phyloP scores from a whole-genome alignment of 2,329 filamentous ascomycete genomes.

The Xylaria sp. region DNA sequence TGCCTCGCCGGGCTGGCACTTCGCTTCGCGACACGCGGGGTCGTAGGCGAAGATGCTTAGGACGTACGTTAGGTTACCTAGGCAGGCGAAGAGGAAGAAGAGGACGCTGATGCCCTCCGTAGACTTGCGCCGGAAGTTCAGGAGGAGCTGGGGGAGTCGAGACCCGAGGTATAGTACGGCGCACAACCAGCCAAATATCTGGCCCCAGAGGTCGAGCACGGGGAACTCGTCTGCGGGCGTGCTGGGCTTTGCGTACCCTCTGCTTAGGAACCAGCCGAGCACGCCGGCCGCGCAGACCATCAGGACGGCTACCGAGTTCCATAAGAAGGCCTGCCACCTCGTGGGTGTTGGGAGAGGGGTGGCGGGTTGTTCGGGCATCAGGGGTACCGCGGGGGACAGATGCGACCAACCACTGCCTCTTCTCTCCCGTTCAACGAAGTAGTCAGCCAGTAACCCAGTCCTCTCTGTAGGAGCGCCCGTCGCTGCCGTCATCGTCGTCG shows the following conservation, averaged over 20 bases:
- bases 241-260: slow-evolving; percentile 56
- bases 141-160: slow-evolving; percentile 86
- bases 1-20: slow-evolving; percentile 75
- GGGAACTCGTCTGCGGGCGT: slow-evolving; percentile 61
- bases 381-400: slow-evolving; percentile 84
- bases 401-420: slow-evolving; percentile 68
- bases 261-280: slow-evolving; percentile 84
- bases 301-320: slow-evolving; percentile 80
- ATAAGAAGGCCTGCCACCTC: slow-evolving; percentile 68
- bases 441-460: slow-evolving; percentile 61
- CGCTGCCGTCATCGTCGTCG: slow-evolving; percentile 41
- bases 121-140: slow-evolving; percentile 92
- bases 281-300: slow-evolving; percentile 88
- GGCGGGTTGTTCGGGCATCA: slow-evolving; percentile 64
- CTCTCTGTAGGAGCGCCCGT: slow-evolving; percentile 61
- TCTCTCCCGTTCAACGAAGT: slow-evolving; percentile 58
- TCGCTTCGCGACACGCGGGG: slow-evolving; percentile 68
- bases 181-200: slow-evolving; percentile 94
- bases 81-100: slow-evolving; percentile 96
- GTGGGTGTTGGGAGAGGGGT: slow-evolving; percentile 61
- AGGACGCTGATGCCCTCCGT: slow-evolving; percentile 93
- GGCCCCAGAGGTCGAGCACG: slow-evolving; percentile 79
- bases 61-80: slow-evolving; percentile 94
- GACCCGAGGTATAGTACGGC: slow-evolving; percentile 89
- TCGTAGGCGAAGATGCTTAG: slow-evolving; percentile 92